Evolutionary conservation across 805 yeast species (phyloP), one percentile per base, ranked within the genome.

Genomic region (Hanseniaspora lindneri): DNA sequence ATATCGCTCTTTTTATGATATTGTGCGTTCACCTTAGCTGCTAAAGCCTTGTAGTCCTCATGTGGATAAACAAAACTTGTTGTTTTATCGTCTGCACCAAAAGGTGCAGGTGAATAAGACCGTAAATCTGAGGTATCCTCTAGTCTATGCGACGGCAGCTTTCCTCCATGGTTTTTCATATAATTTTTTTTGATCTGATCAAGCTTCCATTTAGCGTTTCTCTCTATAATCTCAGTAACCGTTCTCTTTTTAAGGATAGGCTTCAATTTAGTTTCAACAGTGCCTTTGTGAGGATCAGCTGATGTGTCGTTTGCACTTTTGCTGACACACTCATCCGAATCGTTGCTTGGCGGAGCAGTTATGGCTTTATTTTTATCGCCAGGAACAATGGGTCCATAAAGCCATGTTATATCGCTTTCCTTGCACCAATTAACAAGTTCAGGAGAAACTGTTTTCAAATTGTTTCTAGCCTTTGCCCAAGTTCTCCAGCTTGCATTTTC

Each of bases 401-500:
- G 73, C 98, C 98, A 92, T 1, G 96, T 87, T 10, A 92, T 96
- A 63, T 92, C 99, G 51, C 82, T 80, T 58, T 92, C 99, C 65
- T 94, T 92, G 39, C 86, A 78, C 99, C 99, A 92, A 63, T 92
- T 89, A 41, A 92, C 83, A 32, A 76, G 74, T 58, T 86, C 94
- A 1, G 99, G 98, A 17, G 88, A 77, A 6, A 89, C 84, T 0
- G 98, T 92, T 54, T 70, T 69, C 46, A 82, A 67, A 50, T 83
- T 76, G 55, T 80, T 76, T 60, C 87, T 79, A 33, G 92, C 80
- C 65, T 92, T 94, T 11, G 94, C 87, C 98, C 97, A 92, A 4
- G 96, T 92, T 63, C 98, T 75, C 98, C 98, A 89, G 47, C 89
- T 77, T 1, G 97, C 97, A 60, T 83, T 83, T 60, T 83, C 94